Conservation (phyloP, 495 filamentous ascomycete genomes). For the Pyronema omphalodes region DNA sequence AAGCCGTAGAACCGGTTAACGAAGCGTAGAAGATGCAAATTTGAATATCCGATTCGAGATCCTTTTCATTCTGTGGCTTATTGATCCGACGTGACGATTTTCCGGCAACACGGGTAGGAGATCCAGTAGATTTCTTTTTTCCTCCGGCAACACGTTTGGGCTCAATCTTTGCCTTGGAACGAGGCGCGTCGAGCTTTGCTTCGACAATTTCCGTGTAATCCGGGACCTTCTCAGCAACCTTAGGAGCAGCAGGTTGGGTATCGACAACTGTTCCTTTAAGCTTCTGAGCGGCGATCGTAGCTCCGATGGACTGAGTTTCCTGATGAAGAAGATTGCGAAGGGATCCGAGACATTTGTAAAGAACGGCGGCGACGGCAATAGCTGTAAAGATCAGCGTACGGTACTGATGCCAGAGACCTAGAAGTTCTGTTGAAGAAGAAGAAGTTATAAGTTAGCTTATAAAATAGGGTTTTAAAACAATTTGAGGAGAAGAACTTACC, state of each 20-base stretch:
- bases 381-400: constrained; percentile 34
- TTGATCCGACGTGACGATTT: not conserved
- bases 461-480: no score
- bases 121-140: constrained; percentile 3
- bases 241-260: not conserved
- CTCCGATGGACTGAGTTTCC: constrained; percentile 13
- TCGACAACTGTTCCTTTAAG: not conserved
- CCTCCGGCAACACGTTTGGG: constrained; percentile 17
- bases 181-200: constrained; percentile 4
- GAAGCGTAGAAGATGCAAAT: constrained; percentile 76
- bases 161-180: not conserved
- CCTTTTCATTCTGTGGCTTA: constrained; percentile 8
- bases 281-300: not conserved
- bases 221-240: not conserved
- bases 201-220: constrained; percentile 16
- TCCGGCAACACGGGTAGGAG: no score
- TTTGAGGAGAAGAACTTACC: no score
- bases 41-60: constrained; percentile 34
- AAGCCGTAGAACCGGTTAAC: constrained; percentile 61
- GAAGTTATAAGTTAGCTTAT: no score
- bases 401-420: constrained; percentile 38
- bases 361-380: constrained; percentile 28
- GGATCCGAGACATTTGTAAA: constrained; percentile 21
- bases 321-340: constrained; percentile 8
- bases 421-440: constrained; percentile 25